Evolutionary conservation across 2,329 filamentous ascomycete genomes (phyloP).

Genomic region (Davidsoniella eucalypti): DNA sequence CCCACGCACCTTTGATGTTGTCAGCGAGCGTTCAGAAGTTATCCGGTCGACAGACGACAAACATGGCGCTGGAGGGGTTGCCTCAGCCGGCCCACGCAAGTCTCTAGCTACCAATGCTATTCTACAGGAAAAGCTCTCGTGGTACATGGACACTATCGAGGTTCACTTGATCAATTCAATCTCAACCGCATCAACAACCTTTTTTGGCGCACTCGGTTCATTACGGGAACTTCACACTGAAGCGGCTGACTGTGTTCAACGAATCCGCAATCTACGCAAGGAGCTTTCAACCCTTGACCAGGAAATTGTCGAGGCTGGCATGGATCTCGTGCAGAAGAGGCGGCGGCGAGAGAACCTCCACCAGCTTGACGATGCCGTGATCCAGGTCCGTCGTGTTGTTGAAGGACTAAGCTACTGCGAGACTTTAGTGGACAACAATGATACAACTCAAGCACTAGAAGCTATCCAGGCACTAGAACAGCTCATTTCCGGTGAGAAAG

Average conservation of each 20-base stretch:
- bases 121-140: slow-evolving; percentile 91
- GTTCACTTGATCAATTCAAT: slow-evolving; percentile 94
- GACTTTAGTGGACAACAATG: slow-evolving; percentile 62
- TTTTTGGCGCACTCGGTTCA: slow-evolving; percentile 86
- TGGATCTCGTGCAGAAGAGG: slow-evolving; percentile 73
- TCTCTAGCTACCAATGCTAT: slow-evolving; percentile 92
- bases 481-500: slow-evolving; percentile 58
- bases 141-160: slow-evolving; percentile 99
- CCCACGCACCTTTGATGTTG: slow-evolving; percentile 86
- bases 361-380: slow-evolving; percentile 65
- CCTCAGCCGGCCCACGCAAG: slow-evolving; percentile 44
- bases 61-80: slow-evolving; percentile 37
- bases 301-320: slow-evolving; percentile 69
- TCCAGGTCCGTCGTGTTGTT: slow-evolving; percentile 67
- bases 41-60: slow-evolving; percentile 50
- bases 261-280: slow-evolving; percentile 64
- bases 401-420: slow-evolving; percentile 63
- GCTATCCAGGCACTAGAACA: slow-evolving; percentile 63
- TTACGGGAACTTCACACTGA: slow-evolving; percentile 82
- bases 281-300: slow-evolving; percentile 70
- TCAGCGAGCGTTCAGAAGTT: slow-evolving; percentile 93
- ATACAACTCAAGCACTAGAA: slow-evolving; percentile 65
- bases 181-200: slow-evolving; percentile 85
- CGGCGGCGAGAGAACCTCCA: slow-evolving; percentile 69
- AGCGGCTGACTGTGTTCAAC: slow-evolving; percentile 74